phyloP scores from a whole-genome alignment of 1,284 basidiomycete genomes.

The Ganoderma boninense region DNA sequence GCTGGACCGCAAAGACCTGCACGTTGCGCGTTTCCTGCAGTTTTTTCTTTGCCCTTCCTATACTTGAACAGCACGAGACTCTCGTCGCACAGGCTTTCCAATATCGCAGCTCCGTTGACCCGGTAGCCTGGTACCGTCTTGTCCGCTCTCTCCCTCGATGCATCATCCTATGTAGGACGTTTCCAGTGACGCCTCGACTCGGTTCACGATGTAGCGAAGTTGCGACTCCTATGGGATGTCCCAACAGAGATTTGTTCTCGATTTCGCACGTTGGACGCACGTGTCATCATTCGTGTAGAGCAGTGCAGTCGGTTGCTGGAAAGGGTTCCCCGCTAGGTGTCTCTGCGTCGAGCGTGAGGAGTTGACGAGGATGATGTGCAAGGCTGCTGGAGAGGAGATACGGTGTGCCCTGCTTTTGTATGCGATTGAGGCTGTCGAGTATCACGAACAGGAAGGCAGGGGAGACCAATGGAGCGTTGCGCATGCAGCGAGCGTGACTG shows the following conservation, averaged over 20 bases:
- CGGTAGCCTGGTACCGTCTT: constrained; percentile 32
- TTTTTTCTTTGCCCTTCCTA: constrained; percentile 28
- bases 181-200: constrained; percentile 31
- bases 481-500: constrained; percentile 31
- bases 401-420: constrained; percentile 16
- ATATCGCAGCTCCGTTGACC: constrained; percentile 28
- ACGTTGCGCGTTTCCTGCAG: constrained; percentile 19
- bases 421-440: constrained; percentile 26
- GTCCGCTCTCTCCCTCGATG: constrained; percentile 20
- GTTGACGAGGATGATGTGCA: constrained; percentile 31
- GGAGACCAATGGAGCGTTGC: constrained; percentile 16
- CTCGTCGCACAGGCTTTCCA: constrained; percentile 18
- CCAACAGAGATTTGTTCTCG: constrained; percentile 41
- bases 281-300: constrained; percentile 26
- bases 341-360: constrained; percentile 23
- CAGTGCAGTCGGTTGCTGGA: constrained; percentile 32
- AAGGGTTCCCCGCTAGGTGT: constrained; percentile 24
- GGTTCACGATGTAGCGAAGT: constrained; percentile 33
- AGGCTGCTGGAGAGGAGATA: constrained; percentile 31
- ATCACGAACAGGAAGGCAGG: constrained; percentile 32
- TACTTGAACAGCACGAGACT: constrained; percentile 28
- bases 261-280: constrained; percentile 27
- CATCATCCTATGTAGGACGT: constrained; percentile 23
- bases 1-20: constrained; percentile 35
- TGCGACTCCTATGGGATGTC: constrained; percentile 39